Evolutionary conservation across 192 early-diverging fungal genomes (phyloP).

Genomic region (Backusella parvicylindrica): DNA sequence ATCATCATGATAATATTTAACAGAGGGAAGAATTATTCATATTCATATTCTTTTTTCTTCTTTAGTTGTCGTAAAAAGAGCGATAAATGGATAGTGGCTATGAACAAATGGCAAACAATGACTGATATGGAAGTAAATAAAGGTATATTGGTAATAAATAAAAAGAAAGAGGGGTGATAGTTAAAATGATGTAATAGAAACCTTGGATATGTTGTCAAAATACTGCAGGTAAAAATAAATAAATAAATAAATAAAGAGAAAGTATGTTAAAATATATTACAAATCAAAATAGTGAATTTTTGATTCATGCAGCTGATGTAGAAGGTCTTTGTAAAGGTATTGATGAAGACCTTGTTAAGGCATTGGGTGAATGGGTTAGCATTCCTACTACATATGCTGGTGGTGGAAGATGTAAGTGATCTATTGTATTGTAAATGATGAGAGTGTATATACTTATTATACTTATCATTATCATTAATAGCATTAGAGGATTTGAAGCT

Average conservation of each 20-base stretch:
- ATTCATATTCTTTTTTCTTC: no score
- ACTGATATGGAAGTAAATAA: slow-evolving; percentile 83
- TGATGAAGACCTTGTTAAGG: slow-evolving; percentile 79
- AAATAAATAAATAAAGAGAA: neutral
- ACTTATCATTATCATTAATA: neutral
- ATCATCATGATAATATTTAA: no score
- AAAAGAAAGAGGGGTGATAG: slow-evolving; percentile 9
- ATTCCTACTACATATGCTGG: slow-evolving; percentile 97
- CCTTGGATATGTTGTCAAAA: slow-evolving; percentile 51
- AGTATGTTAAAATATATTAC: neutral
- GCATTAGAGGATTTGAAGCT: slow-evolving; percentile 70
- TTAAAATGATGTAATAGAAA: slow-evolving; percentile 26
- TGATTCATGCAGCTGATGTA: slow-evolving; percentile 97
- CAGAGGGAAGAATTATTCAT: no score
- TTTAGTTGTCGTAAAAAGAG: slow-evolving; percentile 75
- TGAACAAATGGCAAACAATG: slow-evolving; percentile 97
- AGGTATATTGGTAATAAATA: slow-evolving; percentile 35
- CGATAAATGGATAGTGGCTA: slow-evolving; percentile 89
- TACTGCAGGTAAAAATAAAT: slow-evolving; percentile 52
- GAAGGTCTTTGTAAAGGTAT: slow-evolving; percentile 96
- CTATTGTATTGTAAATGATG: no score
- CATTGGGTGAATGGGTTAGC: slow-evolving; percentile 80
- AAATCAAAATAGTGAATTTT: slow-evolving; percentile 66
- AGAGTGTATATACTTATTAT: neutral
- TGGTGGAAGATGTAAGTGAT: slow-evolving; percentile 66